Percentiles rank a stretch among this genome's conserved stretches.
These are phyloP conservation scores for Tuber indicum DNA, from an alignment of 495 filamentous ascomycete genomes.

Conservation along the genomic window DNA sequence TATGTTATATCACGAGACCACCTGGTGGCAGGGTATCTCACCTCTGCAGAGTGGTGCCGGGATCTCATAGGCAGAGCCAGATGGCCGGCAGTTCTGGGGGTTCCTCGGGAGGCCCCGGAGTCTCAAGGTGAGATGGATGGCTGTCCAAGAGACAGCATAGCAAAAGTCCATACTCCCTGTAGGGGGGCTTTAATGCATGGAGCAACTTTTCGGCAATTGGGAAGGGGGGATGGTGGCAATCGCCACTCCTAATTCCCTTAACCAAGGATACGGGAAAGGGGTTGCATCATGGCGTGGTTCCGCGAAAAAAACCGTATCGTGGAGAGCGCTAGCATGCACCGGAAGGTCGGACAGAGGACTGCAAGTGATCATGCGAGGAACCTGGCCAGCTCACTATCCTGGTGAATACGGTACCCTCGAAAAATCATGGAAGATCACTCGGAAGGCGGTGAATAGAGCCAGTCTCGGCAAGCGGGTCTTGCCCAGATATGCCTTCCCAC, in stretches of 20 bases:
- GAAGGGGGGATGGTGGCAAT: neutral
- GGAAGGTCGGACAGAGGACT: neutral
- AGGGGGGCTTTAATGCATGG: neutral
- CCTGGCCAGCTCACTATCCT: neutral
- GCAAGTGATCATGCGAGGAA: neutral
- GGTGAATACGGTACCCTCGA: neutral
- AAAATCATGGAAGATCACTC: neutral
- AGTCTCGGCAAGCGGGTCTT: neutral
- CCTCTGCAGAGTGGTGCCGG: neutral
- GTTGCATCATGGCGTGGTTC: neutral
- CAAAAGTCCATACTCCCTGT: neutral
- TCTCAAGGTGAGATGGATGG: neutral
- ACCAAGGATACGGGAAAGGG: neutral
- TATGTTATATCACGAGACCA: neutral
- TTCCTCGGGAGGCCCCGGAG: neutral
- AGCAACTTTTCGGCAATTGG: neutral
- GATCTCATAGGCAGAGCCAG: neutral
- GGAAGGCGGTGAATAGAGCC: no score
- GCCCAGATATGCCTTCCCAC: neutral
- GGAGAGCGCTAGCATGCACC: neutral
- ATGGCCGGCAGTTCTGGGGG: neutral
- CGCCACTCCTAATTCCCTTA: neutral
- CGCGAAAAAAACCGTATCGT: neutral
- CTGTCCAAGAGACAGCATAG: neutral
- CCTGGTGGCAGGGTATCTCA: neutral